Conservation (phyloP, 176 grass and related monocot species). For the Phyllostachys edulis region DNA sequence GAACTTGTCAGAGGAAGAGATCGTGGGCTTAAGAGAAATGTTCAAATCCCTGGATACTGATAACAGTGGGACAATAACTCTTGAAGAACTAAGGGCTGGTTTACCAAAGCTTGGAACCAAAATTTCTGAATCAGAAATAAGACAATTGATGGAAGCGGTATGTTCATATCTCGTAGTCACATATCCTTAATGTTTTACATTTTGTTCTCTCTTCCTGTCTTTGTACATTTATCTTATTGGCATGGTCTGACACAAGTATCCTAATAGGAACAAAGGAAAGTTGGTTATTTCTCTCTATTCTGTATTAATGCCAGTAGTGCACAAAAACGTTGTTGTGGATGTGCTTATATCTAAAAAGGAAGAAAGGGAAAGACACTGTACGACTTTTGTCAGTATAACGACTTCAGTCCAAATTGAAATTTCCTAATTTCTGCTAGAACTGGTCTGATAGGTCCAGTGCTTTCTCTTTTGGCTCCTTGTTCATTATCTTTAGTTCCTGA, state of each 20-base stretch:
- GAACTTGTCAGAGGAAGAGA: conserved; percentile 93
- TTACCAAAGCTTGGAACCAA: conserved; percentile 91
- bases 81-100: conserved; percentile 88
- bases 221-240: neutral
- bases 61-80: conserved; percentile 86
- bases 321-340: neutral
- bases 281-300: neutral
- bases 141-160: conserved; percentile 90
- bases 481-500: conserved; percentile 31
- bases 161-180: conserved; percentile 15
- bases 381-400: neutral
- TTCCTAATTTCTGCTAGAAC: neutral
- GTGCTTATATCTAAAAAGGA: neutral
- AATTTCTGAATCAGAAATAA: conserved; percentile 81
- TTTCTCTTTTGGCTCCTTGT: conserved; percentile 18
- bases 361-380: neutral
- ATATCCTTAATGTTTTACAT: neutral
- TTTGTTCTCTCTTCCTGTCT: neutral
- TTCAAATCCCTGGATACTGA: conserved; percentile 95
- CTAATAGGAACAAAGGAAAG: neutral
- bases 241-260: neutral
- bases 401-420: neutral
- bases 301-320: neutral
- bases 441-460: neutral
- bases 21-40: conserved; percentile 87